Evolutionary conservation across 1,284 basidiomycete genomes (phyloP), one percentile per base, ranked within the genome.

Genomic region (Ustilago lituana): DNA sequence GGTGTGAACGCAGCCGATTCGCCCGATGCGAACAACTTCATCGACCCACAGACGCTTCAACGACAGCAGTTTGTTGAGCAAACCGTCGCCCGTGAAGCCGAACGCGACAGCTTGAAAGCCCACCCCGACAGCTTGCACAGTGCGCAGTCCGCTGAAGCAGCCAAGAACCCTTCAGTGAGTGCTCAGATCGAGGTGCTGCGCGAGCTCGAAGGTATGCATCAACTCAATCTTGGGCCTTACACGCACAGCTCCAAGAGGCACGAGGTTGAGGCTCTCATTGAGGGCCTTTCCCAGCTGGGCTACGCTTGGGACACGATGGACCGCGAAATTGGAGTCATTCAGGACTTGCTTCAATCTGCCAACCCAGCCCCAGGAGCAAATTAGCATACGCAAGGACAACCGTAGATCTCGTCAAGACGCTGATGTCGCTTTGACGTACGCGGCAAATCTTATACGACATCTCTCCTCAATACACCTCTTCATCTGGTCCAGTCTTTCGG

Each of bases 251-350:
- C 67, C 23, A 80, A 79, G 56, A 47, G 46, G 43, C 24, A 36
- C n/a, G 79, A 81, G 60, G 74, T 80, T 17, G 67, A 67, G 8
- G 52, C 61, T 15, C 61, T 74, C 35, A 52, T 79, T 33, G 65
- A 79, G 53, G 79, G 62, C 9, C 54, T 81, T 14, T 67, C 70
- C 10, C 78, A 80, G 52, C 46, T 80, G 5, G 79, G 78, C 9
- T 81, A 72, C 22, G 78, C 79, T 3, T 79, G 67, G 63, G 55
- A 78, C 10, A 67, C 66, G 17, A 58, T 80, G 56, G 77, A 74
- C 14, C 40, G 55, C 12, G 74, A 80, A 36, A 77, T 80, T 22
- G 55, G 63, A 6, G 63, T 67, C 23, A 63, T 80, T n/a, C 59
- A 72, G 36, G 71, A 70, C 23, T n/a, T 75, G 26, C 37, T 78